A percentile compares a stretch with the other conserved stretches of the same genome.
Evolutionary conservation across 371 early-diverging fungal genomes (phyloP).

Genomic region (Mortierella sp.): DNA sequence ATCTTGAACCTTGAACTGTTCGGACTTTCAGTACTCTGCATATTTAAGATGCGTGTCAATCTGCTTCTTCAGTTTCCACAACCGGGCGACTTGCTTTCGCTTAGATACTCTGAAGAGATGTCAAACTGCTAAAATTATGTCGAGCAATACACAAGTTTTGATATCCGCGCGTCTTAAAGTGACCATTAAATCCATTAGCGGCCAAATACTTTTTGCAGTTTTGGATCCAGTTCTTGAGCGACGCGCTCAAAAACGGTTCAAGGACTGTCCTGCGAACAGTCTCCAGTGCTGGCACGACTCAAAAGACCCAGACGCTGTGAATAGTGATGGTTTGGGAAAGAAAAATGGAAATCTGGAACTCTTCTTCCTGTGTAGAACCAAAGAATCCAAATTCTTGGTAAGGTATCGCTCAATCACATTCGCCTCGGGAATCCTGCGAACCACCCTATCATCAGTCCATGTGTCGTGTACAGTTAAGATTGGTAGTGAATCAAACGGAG

Average conservation of each 20-base stretch:
- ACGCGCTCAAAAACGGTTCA: constrained; percentile 12
- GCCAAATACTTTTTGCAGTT: constrained; percentile 23
- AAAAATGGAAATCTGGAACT: constrained; percentile 28
- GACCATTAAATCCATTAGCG: constrained; percentile 27
- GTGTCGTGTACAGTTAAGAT: constrained; percentile 27
- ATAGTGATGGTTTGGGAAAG: constrained; percentile 19
- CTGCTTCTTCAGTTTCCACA: constrained; percentile 32
- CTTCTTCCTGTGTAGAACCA: constrained; percentile 28
- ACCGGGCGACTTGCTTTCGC: constrained; percentile 4
- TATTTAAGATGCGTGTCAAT: constrained; percentile 23
- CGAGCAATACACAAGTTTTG: constrained; percentile 35
- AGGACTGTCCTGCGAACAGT: constrained; percentile 20
- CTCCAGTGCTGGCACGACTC: constrained; percentile 15
- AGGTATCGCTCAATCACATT: constrained; percentile 38
- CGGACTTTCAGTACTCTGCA: constrained; percentile 17
- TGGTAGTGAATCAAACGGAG: constrained; percentile 32
- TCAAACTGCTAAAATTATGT: constrained; percentile 23
- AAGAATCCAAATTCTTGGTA: constrained; percentile 28
- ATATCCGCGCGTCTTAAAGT: constrained; percentile 32
- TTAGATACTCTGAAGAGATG: constrained; percentile 2
- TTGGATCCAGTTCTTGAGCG: constrained; percentile 22
- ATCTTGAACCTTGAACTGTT: constrained; percentile 22
- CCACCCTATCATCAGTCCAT: neutral
- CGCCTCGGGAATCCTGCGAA: constrained; percentile 30
- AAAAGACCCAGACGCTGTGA: constrained; percentile 34